Evolutionary conservation across 2,329 filamentous ascomycete species (phyloP), one percentile per base, ranked within the genome.

Genomic region (Leptographium lundbergii): DNA sequence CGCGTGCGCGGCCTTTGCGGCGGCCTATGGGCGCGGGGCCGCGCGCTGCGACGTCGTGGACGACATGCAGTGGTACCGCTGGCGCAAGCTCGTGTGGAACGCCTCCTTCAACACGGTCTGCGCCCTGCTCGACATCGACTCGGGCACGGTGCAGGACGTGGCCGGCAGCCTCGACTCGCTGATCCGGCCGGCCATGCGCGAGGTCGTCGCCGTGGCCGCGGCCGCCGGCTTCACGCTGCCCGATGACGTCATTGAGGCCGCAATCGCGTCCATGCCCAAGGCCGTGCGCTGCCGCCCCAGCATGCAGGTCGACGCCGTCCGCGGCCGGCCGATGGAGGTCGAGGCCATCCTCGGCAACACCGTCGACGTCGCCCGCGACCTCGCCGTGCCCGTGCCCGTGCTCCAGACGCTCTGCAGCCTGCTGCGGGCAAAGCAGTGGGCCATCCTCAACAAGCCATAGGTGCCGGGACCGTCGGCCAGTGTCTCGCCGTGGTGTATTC

Each of bases 271-370:
- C 6, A 65, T 67, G 0, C 64, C 50, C 14, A 55, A 68, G 14
- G 66, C 67, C 59, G 13, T 24, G 6, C 14, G 45, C n/a, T 24
- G 24, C 4, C 24, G 25, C 19, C 66, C 65, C 29, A 68, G 66
- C 45, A 71, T 71, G 69, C 47, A 68, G 63, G 62, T 65, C 11
- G 69, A 71, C 62, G 66, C 61, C 47, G 39, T 68, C 9, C 63
- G 59, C 24, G 58, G 59, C 10, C 65, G 61, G 59, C 61, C 25
- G 3, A 42, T 70, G 47, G 69, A 71, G 65, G 65, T 66, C 13
- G 69, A 70, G 60, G 67, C 68, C 34, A 68, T 70, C 36, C 63
- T 70, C 25, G 68, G 69, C 13, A 70, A 70, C 59, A 60, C 61
- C n/a, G 65, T 69, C 22, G 60, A 61, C 54, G 54, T 67, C 52